A percentile compares a stretch with the other conserved stretches of the same genome.
Conservation (phyloP, 257 asterid genomes). For the Handroanthus guayacan region DNA sequence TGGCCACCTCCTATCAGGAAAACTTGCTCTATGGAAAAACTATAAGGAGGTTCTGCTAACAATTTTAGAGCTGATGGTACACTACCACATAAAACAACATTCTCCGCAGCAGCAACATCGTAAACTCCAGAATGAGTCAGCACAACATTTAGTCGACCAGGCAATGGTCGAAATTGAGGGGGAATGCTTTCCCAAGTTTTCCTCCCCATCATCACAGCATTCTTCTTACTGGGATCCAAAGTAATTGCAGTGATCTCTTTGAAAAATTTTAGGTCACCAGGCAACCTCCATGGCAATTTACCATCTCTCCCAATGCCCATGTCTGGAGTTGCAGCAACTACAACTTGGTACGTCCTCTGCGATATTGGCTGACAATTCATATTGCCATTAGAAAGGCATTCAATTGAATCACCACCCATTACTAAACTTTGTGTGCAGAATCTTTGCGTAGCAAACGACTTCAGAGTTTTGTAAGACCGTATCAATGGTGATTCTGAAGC, state of each 20-base stretch:
- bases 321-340: constrained; percentile 87
- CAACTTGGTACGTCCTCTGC: constrained; percentile 80
- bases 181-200: constrained; percentile 99
- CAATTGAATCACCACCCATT: constrained; percentile 58
- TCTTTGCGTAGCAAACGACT: constrained; percentile 25
- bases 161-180: constrained; percentile 72
- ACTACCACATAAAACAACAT: constrained; percentile 74
- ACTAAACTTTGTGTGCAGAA: constrained; percentile 44
- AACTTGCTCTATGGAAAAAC: constrained; percentile 69
- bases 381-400: constrained; percentile 48
- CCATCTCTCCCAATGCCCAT: constrained; percentile 98
- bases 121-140: constrained; percentile 75
- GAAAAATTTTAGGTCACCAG: constrained; percentile 88
- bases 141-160: constrained; percentile 93
- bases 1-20: constrained; percentile 97
- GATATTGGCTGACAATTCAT: constrained; percentile 40
- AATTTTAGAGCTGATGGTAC: constrained; percentile 69
- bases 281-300: constrained; percentile 87
- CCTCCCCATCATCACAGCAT: constrained; percentile 97
- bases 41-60: constrained; percentile 75
- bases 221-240: constrained; percentile 65
- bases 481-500: constrained; percentile 29
- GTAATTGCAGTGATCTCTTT: constrained; percentile 77
- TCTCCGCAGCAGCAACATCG: constrained; percentile 58
- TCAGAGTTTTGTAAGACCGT: constrained; percentile 34